Base-by-base conservation (phyloP, 352 stramenopile genomes). In the Pythium vanterpoolii region DNA sequence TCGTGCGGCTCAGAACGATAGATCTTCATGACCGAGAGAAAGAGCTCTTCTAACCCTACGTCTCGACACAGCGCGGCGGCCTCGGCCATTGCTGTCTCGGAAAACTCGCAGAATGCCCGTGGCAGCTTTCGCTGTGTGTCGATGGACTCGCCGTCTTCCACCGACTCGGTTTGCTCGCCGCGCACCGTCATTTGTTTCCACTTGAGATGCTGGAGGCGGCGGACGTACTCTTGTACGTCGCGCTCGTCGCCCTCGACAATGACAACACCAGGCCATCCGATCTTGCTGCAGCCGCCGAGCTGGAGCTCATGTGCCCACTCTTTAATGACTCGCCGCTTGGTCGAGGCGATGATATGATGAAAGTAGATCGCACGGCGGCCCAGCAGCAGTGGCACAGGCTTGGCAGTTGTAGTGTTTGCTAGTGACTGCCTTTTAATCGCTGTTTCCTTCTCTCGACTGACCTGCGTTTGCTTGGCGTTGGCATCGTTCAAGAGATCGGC, bases 121-220 rank as follows among this genome's bases (percentile, higher is more conserved):
- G 79, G 71, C 13, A 94, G 52, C 13, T 44, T 57, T 9, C 83
- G 64, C 52, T 72, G 54, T 4, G 30, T 45, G 10, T 90, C 71
- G 0, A 85, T 10, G 3, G 46, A 56, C 10, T 43, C 5, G 31
- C 44, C 24, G 8, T 66, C 51, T 5, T 34, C n/a, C 9, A 60
- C 39, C 6, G 13, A 11, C 49, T 89, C 71, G 0, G 69, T 86
- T 59, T 94, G 77, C 43, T 92, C 80, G 10, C 84, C 84, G 18
- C 84, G 83, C 21, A 94, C 84, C 14, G 73, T 74, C 57, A 94
- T 90, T 60, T 94, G 83, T 66, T 92, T 88, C 84, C 84, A 92
- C 3, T 73, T 68, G 21, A 94, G 62, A 52, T 86, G 78, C 59
- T 94, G 84, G 13, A 94, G 65, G 10, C 77, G 65, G 7, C 78